These are phyloP conservation scores for Oxytropis ochrocephala DNA, from an alignment of 306 rosid genomes.

Conservation along the genomic window DNA sequence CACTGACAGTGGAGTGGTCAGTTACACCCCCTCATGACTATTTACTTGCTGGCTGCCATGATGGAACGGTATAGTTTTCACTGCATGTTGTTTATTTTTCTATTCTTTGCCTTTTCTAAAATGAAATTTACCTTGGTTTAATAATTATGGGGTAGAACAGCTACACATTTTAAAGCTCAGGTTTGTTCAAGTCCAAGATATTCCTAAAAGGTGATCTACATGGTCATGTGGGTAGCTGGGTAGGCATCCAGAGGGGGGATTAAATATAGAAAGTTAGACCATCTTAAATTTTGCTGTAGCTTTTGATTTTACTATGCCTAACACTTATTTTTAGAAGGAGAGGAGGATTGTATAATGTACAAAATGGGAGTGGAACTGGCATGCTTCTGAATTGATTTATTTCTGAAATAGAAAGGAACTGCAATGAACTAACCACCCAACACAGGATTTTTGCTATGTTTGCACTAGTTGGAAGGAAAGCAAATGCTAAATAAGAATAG, in stretches of 20 bases:
- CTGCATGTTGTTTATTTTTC: conserved; percentile 5
- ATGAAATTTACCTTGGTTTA: background rate
- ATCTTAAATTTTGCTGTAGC: background rate
- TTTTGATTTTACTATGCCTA: background rate
- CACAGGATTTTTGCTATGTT: background rate
- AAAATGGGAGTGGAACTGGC: background rate
- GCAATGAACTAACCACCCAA: background rate
- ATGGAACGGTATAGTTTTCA: conserved; percentile 69
- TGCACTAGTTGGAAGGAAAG: background rate
- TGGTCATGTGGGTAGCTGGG: background rate
- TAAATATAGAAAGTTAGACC: background rate
- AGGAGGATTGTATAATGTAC: background rate
- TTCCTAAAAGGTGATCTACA: background rate
- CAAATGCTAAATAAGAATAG: background rate
- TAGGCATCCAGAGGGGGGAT: background rate
- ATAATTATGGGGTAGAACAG: background rate
- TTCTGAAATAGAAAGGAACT: background rate
- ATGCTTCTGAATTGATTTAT: background rate
- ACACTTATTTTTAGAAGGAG: background rate
- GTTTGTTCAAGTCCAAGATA: background rate
- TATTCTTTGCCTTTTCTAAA: background rate
- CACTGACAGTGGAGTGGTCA: conserved; percentile 92
- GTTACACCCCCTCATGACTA: conserved; percentile 65
- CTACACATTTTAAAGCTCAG: background rate
- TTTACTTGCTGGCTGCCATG: conserved; percentile 89